Base-by-base conservation (phyloP, 2,329 filamentous ascomycete genomes). In the Annulohypoxylon truncatum region DNA sequence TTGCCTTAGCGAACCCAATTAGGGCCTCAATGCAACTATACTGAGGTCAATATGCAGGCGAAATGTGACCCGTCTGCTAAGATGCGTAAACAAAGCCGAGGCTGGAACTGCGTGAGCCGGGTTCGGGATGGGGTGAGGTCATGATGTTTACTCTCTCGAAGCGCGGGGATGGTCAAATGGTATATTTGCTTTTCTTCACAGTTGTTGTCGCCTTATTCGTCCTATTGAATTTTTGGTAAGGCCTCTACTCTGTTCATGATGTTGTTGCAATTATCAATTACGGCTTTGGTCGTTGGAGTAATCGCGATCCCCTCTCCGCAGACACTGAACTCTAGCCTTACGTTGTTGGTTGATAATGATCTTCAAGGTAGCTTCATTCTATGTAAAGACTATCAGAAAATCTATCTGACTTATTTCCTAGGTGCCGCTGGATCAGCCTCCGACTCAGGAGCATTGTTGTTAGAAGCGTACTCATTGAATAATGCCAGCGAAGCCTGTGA, bases 281-380 rank as follows among this genome's bases (percentile, higher is more conserved):
- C 29, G 12, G 56, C 61, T 20, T 42, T 68, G 1, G 33, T 33
- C 12, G 20, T 46, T 31, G 65, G 68, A 22, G 57, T 33, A 44
- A 15, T 51, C 31, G 67, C 64, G 3, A 22, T 33, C 5, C 77
- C 78, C 0, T 80, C 79, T 20, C 78, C 79, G 13, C 69, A 72
- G 55, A 71, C 71, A n/a, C 63, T 82, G 4, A 72, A 76, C 31
- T 78, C 79, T 1, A 78, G 78, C 28, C 67, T 81, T 42, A 79
- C 77, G 4, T 73, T 82, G 24, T 61, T 82, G 24, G 74, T 79
- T 46, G 76, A 80, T 64, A 82, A 82, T 71, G 79, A 82, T 53
- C 77, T 82, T 31, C 75, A 77, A 73, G 81, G 80, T 79, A 67
- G 38, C 69, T 53, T 13, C 1, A 4, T 15, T 12, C 15, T 24